Evolutionary conservation across 192 early-diverging fungal genomes (phyloP).

Genomic region (Spinellus fusiger): DNA sequence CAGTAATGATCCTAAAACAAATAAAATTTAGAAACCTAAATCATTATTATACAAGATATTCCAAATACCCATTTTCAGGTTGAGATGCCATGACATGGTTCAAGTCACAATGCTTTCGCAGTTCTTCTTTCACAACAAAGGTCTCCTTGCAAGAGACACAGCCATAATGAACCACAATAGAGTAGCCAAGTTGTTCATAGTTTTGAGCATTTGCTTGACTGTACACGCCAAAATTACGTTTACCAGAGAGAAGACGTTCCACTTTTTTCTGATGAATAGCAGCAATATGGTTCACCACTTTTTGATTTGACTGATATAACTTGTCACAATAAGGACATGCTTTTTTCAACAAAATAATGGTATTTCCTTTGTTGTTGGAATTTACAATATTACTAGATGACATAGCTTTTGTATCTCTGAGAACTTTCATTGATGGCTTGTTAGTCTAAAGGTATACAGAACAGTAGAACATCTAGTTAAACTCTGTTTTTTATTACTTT

Average conservation of each 20-base stretch:
- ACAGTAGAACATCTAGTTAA: no score
- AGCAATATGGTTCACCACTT: constrained; percentile 1
- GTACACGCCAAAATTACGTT: constrained; percentile 12
- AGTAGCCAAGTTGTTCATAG: constrained; percentile 14
- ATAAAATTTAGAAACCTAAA: constrained; percentile 6
- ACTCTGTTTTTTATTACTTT: no score
- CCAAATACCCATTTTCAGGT: constrained; percentile 13
- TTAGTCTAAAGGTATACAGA: no score
- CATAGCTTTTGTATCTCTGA: background rate
- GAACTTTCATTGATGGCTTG: no score
- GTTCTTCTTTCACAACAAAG: constrained; percentile 11
- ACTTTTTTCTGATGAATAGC: constrained; percentile 6
- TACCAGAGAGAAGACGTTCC: background rate
- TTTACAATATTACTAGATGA: background rate
- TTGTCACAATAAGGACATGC: background rate
- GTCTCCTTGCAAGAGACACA: constrained; percentile 13
- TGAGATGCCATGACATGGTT: constrained; percentile 14
- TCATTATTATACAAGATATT: constrained; percentile 10
- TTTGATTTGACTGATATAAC: background rate
- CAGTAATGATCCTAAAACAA: constrained; percentile 15
- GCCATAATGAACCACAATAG: constrained; percentile 10
- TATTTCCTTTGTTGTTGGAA: background rate
- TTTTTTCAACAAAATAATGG: background rate
- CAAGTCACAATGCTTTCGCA: constrained; percentile 10
- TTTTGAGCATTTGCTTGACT: constrained; percentile 13